Evolutionary conservation across 805 yeast species (phyloP).

Genomic region (Kazachstania bromeliacearum): DNA sequence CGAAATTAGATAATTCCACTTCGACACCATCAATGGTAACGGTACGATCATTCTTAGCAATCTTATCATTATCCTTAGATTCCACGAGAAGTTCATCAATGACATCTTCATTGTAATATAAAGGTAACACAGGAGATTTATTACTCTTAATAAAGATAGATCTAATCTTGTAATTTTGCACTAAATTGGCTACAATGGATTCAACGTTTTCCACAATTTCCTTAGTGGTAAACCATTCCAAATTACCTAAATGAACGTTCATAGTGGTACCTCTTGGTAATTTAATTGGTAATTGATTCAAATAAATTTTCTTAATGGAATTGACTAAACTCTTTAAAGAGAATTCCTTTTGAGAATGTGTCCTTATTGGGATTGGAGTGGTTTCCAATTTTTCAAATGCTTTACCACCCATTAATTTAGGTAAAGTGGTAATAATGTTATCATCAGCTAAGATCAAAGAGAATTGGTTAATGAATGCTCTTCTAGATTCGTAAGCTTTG

Average conservation of each 20-base stretch:
- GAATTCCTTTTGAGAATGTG: constrained; percentile 30
- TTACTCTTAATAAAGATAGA: constrained; percentile 56
- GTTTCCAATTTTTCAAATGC: constrained; percentile 56
- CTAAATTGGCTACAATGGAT: constrained; percentile 43
- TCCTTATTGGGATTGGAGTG: constrained; percentile 57
- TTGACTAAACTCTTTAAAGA: constrained; percentile 44
- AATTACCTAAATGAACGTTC: constrained; percentile 56
- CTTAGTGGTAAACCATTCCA: constrained; percentile 35
- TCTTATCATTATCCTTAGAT: constrained; percentile 18
- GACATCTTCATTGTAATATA: constrained; percentile 53
- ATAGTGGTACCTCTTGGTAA: constrained; percentile 69
- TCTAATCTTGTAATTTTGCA: constrained; percentile 37
- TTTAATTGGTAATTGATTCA: constrained; percentile 49
- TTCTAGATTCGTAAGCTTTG: constrained; percentile 81
- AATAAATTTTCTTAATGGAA: constrained; percentile 46
- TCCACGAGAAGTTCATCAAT: constrained; percentile 30
- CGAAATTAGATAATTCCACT: constrained; percentile 49
- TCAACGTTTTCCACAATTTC: constrained; percentile 53
- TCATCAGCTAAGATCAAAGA: constrained; percentile 84
- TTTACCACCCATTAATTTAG: constrained; percentile 81
- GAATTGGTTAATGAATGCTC: constrained; percentile 57
- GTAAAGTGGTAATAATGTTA: constrained; percentile 66
- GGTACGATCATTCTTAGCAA: constrained; percentile 11
- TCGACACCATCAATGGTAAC: constrained; percentile 29
- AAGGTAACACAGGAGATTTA: constrained; percentile 75